These are phyloP conservation scores for Lachnellula cervina DNA, from an alignment of 2,329 filamentous ascomycete species.

Conservation along the genomic window DNA sequence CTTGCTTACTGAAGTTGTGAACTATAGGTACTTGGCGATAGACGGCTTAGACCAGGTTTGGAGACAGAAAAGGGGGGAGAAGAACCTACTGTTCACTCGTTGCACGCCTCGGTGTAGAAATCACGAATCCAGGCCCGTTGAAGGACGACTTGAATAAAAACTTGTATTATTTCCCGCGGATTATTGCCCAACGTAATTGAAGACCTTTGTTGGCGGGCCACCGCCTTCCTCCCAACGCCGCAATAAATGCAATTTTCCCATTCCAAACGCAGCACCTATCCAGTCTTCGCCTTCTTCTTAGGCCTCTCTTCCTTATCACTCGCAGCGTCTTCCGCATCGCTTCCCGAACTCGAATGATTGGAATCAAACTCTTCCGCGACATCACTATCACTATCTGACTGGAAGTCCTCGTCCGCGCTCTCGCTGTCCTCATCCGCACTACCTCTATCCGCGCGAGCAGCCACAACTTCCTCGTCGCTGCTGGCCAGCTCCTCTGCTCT, in stretches of 20 bases:
- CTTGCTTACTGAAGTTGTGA: too few species aligned
- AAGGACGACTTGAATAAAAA: too few species aligned
- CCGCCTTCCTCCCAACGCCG: constrained; percentile 6
- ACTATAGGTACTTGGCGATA: too few species aligned
- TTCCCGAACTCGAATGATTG: constrained; percentile 79
- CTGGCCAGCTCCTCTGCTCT: constrained; percentile 68
- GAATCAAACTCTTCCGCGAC: constrained; percentile 96
- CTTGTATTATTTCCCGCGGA: too few species aligned
- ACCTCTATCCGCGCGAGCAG: constrained; percentile 68
- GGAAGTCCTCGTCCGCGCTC: constrained; percentile 93
- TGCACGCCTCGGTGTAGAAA: too few species aligned
- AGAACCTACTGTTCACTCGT: too few species aligned
- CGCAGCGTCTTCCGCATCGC: constrained; percentile 58
- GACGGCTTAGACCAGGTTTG: too few species aligned
- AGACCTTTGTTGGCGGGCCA: background rate
- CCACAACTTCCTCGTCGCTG: constrained; percentile 77
- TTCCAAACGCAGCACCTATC: constrained; percentile 3
- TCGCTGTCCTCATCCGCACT: constrained; percentile 96
- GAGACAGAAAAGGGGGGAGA: too few species aligned
- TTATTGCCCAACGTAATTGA: background rate
- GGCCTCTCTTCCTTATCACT: constrained; percentile 51
- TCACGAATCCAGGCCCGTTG: too few species aligned
- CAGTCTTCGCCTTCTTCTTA: constrained; percentile 43
- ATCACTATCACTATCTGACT: constrained; percentile 85
- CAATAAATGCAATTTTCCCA: constrained; percentile 6